phyloP scores from a whole-genome alignment of 2,329 filamentous ascomycete genomes.

The Colletotrichum shisoi region DNA sequence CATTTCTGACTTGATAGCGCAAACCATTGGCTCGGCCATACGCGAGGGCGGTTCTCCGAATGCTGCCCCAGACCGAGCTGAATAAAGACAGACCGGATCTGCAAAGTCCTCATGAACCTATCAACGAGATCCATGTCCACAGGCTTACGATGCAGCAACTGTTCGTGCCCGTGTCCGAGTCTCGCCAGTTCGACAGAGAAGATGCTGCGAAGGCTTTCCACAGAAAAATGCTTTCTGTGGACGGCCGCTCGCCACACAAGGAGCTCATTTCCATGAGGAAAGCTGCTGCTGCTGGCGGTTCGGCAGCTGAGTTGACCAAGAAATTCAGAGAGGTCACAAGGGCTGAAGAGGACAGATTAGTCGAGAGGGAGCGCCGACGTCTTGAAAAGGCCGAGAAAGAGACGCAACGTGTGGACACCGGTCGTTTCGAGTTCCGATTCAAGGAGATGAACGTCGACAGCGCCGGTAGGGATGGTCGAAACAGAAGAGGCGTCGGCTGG shows the following conservation, averaged over 20 bases:
- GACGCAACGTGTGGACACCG: constrained; percentile 57
- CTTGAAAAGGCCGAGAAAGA: constrained; percentile 51
- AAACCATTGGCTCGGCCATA: constrained; percentile 81
- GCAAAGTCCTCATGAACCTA: constrained; percentile 60
- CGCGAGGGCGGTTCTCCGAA: constrained; percentile 74
- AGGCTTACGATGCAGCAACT: constrained; percentile 68
- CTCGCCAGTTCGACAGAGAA: constrained; percentile 68
- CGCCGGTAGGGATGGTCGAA: constrained; percentile 63
- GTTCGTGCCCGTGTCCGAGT: constrained; percentile 71
- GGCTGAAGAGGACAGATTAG: constrained; percentile 53
- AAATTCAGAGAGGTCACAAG: constrained; percentile 56
- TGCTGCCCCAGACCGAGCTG: constrained; percentile 78
- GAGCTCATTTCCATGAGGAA: constrained; percentile 67
- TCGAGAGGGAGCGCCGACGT: constrained; percentile 46
- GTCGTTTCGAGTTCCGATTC: constrained; percentile 71
- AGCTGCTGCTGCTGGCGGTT: constrained; percentile 52
- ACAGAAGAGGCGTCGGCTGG: constrained; percentile 63
- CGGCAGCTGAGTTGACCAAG: constrained; percentile 49
- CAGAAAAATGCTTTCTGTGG: constrained; percentile 65
- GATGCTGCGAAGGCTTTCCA: constrained; percentile 73
- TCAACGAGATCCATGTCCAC: constrained; percentile 72
- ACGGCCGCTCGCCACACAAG: constrained; percentile 68
- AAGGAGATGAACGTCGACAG: constrained; percentile 65
- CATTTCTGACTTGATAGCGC: constrained; percentile 60
- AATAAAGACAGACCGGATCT: constrained; percentile 35